Evolutionary conservation across 345 rosid genomes (phyloP), one percentile per base, ranked within the genome.

Genomic region (Euphorbia tirucalli): DNA sequence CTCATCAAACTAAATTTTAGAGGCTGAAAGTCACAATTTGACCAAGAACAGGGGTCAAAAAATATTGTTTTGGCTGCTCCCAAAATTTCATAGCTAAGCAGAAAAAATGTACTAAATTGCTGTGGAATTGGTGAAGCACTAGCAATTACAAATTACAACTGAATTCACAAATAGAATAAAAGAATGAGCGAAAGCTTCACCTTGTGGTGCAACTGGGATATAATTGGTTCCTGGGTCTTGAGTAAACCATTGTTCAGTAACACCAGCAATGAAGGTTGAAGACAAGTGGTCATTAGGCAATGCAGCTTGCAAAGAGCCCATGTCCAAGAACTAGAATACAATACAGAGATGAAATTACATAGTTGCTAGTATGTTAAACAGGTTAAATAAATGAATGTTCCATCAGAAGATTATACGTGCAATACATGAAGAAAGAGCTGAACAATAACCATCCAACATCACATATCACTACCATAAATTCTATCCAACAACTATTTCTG

Each of bases 281-380:
- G 88, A 77, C 52, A 85, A 52, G 62, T 85, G 85, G 54, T 78
- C 72, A 77, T 80, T 79, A 3, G 99, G 99, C 65, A 90, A 82
- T 30, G 89, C 81, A 64, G 87, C 81, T 73, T 92, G 93, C 73
- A 92, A 67, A 39, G 94, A 84, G 75, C 88, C 78, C 94, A 87
- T 86, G 81, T 89, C 96, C 85, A 90, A 54, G 86, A 90, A 89
- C 99, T 95, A 90, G 65, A 70, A 71, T 55, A 76, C 11, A 49
- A 71, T 58, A 69, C 77, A 73, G 65, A 60, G 65, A 81, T 22
- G 22, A 70, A 73, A 49, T 56, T 67, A 21, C 22, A 62, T 19
- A 39, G 14, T 56, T 55, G 56, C 46, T 44, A 50, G 41, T 64
- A n/a, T n/a, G n/a, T n/a, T n/a, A n/a, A n/a, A n/a, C n/a, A n/a